Base-by-base conservation (phyloP, 192 early-diverging fungal genomes). In the Coemansia sp. region DNA sequence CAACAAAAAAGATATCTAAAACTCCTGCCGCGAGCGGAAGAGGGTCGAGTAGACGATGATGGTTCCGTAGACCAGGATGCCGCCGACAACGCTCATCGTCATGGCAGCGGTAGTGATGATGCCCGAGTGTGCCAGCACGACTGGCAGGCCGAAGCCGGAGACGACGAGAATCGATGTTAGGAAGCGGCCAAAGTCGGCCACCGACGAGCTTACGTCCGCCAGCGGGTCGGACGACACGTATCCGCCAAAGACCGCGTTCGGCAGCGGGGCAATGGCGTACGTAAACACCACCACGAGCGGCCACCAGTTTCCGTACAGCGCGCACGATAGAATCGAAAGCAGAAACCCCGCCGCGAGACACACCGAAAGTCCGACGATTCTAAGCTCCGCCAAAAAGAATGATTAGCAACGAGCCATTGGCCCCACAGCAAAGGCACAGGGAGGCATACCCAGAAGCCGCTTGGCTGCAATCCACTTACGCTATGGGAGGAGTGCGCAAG, bases 271-370 rank as follows among this genome's bases (percentile, higher is more conserved):
- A 54, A 98, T 45, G 17, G 92, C 80, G 65, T 92, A 98, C 14
- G 88, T 94, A 20, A 94, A 85, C 7, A 94, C 93, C 64, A 96
- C 94, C 32, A 94, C 81, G 32, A 98, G 75, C 14, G 94, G 91
- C 81, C 90, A 89, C 95, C 95, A 98, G 66, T 93, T 96, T 61
- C 90, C 83, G 78, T 88, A 92, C 50, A 96, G 75, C 25, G 95
- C 95, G 58, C 93, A 95, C 11, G 94, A 96, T 45, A 98, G 83
- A 61, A 96, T 95, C 48, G 91, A 91, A 22, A 93, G 81, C 56
- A 98, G 78, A 55, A 95, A 93, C 23, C 95, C 95, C 46, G 80
- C 70, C 11, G 93, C 93, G 37, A 98, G 78, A 48, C 91, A 89
- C 71, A 96, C 92, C 19, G 95, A 89, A 30, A 98, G 80, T 32